Percentiles rank a stretch among this genome's conserved stretches.
Evolutionary conservation across 768 basidiomycete genomes (phyloP).

Genomic region (Agaricus sinodeliciosus): DNA sequence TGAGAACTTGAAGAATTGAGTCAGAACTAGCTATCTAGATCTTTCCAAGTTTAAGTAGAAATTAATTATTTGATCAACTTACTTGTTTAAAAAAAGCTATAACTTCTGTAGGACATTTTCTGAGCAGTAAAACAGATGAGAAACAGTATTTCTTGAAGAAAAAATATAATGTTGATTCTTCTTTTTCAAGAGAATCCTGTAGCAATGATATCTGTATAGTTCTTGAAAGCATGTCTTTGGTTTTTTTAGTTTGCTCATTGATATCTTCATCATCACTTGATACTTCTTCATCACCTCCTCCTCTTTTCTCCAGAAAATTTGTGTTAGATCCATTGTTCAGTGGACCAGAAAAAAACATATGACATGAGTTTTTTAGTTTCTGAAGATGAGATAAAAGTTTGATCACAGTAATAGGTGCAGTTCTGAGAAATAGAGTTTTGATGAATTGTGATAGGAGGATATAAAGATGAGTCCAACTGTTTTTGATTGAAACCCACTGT

Average conservation of each 20-base stretch:
- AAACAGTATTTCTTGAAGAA: background rate
- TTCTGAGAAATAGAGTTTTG: conserved; percentile 7
- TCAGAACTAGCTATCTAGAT: background rate
- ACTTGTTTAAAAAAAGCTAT: background rate
- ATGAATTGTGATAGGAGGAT: conserved; percentile 23
- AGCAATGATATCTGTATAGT: too few species aligned
- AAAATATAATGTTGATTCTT: background rate
- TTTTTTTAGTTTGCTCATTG: too few species aligned
- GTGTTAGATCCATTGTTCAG: too few species aligned
- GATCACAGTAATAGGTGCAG: conserved; percentile 16
- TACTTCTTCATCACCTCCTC: too few species aligned
- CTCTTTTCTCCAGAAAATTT: too few species aligned
- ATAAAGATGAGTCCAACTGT: conserved; percentile 17
- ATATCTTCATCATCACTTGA: too few species aligned
- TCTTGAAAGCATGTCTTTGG: too few species aligned
- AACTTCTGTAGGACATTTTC: background rate
- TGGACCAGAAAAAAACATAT: background rate
- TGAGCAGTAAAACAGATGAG: background rate
- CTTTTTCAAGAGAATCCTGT: too few species aligned
- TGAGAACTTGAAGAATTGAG: background rate
- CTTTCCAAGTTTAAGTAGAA: background rate
- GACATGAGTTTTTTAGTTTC: background rate
- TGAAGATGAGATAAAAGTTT: conserved; percentile 23
- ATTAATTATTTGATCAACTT: background rate
- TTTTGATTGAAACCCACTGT: conserved; percentile 23